Percentiles rank a stretch among this genome's conserved stretches.
phyloP scores from a whole-genome alignment of 805 yeast genomes.

The Scheffersomyces lignosus region DNA sequence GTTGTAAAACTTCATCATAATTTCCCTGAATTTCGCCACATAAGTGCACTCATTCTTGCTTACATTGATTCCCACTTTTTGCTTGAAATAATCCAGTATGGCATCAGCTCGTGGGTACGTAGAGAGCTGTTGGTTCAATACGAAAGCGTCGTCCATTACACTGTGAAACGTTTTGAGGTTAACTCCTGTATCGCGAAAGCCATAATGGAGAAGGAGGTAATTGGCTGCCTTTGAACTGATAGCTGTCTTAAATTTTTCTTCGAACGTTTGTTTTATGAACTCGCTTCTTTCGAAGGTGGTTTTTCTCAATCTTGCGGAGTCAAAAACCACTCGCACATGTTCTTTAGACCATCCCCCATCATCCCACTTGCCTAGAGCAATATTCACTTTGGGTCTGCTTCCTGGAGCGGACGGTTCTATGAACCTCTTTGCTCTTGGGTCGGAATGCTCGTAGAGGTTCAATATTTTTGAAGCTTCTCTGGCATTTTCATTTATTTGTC shows the following conservation, averaged over 20 bases:
- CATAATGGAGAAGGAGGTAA: slow-evolving; percentile 20
- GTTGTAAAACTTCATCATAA: slow-evolving; percentile 15
- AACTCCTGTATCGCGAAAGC: slow-evolving; percentile 9
- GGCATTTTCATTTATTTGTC: slow-evolving; percentile 30
- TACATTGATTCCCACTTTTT: slow-evolving; percentile 4
- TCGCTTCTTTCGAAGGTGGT: slow-evolving; percentile 9
- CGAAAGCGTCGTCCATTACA: slow-evolving; percentile 16
- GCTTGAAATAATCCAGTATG: slow-evolving; percentile 6
- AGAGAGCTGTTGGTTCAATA: slow-evolving; percentile 1
- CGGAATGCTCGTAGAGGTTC: slow-evolving; percentile 9
- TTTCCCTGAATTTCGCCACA: slow-evolving; percentile 14
- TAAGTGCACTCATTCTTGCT: slow-evolving; percentile 12
- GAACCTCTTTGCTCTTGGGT: slow-evolving; percentile 1
- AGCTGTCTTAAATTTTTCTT: slow-evolving; percentile 7
- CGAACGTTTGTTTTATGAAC: slow-evolving; percentile 11
- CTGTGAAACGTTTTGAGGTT: slow-evolving; percentile 6
- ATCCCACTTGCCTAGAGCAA: slow-evolving; percentile 6
- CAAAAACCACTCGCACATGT: slow-evolving; percentile 13
- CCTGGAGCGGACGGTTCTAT: neutral
- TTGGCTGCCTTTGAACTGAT: slow-evolving; percentile 9
- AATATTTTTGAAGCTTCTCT: slow-evolving; percentile 30
- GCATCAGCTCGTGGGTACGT: slow-evolving; percentile 4
- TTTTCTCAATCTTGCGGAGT: slow-evolving; percentile 5
- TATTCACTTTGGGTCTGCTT: neutral
- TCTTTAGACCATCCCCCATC: slow-evolving; percentile 17